These are phyloP conservation scores for Elaeagnus macrophylla DNA, from an alignment of 306 rosid genomes.

Conservation along the genomic window DNA sequence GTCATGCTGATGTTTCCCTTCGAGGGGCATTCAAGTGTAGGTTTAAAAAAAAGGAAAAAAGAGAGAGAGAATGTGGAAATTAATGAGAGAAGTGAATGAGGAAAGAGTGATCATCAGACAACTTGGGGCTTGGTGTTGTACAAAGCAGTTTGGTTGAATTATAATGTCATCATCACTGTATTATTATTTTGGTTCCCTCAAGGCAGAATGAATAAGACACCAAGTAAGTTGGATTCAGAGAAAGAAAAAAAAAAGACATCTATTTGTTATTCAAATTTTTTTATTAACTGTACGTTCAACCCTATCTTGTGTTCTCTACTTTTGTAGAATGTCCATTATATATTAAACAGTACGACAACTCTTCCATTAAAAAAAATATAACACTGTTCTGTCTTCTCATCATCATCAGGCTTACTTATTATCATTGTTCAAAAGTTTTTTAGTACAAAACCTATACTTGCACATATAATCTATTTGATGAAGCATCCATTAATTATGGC, in stretches of 20 bases:
- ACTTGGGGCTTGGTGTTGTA: neutral
- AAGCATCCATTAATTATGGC: too few relatives aligned
- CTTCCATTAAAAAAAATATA: too few relatives aligned
- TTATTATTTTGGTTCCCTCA: conserved; percentile 22
- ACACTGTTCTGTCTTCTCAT: too few relatives aligned
- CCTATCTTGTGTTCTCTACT: too few relatives aligned
- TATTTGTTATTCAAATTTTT: too few relatives aligned
- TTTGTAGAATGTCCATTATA: too few relatives aligned
- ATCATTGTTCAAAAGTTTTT: too few relatives aligned
- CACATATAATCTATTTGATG: too few relatives aligned
- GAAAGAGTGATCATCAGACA: conserved; percentile 18
- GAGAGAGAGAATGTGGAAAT: conserved; percentile 22
- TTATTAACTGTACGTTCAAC: too few relatives aligned
- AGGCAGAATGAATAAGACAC: conserved; percentile 35
- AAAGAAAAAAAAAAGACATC: conserved; percentile 2
- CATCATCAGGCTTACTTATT: too few relatives aligned
- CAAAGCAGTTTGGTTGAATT: conserved; percentile 24
- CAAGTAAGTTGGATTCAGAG: conserved; percentile 23
- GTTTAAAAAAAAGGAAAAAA: conserved; percentile 16
- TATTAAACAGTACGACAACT: too few relatives aligned
- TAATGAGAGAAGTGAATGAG: neutral
- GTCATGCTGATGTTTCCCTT: conserved; percentile 51
- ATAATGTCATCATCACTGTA: conserved; percentile 53
- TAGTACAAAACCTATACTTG: too few relatives aligned
- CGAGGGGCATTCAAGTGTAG: conserved; percentile 51